A percentile compares a stretch with the other conserved stretches of the same genome.
These are phyloP conservation scores for Rhodotorula sp. DNA, from an alignment of 1,284 basidiomycete genomes.

Conservation along the genomic window DNA sequence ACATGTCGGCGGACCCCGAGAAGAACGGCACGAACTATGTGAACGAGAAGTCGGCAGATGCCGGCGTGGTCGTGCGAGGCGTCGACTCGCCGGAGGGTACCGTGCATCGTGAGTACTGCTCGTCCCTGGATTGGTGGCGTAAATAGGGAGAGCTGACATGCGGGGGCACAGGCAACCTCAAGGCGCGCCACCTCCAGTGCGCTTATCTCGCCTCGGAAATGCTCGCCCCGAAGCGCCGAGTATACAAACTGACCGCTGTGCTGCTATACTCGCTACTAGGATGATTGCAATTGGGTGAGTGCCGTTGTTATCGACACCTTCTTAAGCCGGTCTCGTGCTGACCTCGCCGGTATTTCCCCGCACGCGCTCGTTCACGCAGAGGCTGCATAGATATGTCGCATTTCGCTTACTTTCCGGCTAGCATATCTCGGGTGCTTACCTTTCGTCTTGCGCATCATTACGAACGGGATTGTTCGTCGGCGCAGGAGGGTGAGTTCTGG, in stretches of 20 bases:
- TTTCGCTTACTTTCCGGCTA: background rate
- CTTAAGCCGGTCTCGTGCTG: background rate
- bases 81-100: slow-evolving; percentile 15
- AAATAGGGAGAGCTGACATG: background rate
- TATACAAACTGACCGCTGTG: too few relatives aligned
- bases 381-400: background rate
- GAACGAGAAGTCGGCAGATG: background rate
- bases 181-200: slow-evolving; percentile 20
- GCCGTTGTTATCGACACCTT: too few relatives aligned
- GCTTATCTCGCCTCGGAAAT: background rate
- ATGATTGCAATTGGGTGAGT: slow-evolving; percentile 27
- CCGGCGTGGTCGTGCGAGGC: slow-evolving; percentile 3
- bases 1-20: background rate
- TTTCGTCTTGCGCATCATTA: background rate
- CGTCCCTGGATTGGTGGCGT: too few relatives aligned
- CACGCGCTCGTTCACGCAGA: background rate
- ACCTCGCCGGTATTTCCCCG: background rate
- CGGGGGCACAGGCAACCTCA: slow-evolving; percentile 13
- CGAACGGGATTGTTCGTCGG: slow-evolving; percentile 33
- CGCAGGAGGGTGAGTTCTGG: slow-evolving; percentile 29
- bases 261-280: background rate
- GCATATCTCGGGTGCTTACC: background rate
- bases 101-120: slow-evolving; percentile 16
- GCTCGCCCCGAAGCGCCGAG: background rate
- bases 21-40: background rate